phyloP scores from a whole-genome alignment of 768 basidiomycete species.

The Rhodotorula kratochvilovae region DNA sequence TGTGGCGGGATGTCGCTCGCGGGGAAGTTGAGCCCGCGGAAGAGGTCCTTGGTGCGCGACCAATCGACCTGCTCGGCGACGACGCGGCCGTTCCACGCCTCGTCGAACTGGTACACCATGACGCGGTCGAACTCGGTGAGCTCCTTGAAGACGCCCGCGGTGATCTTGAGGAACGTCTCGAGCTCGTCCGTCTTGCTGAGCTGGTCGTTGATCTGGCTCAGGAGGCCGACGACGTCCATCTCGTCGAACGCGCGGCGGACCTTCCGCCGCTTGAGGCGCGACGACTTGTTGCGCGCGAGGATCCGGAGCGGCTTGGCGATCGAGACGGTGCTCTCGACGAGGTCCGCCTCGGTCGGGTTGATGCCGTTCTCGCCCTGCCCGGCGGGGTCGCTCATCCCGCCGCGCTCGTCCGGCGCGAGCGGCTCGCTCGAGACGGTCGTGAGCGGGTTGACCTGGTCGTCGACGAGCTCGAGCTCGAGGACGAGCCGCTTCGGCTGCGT shows the following conservation, averaged over 20 bases:
- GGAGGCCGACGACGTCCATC: conserved; percentile 74
- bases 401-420: conserved; percentile 21
- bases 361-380: conserved; percentile 38
- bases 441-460: conserved; percentile 65
- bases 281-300: conserved; percentile 56
- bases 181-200: conserved; percentile 63
- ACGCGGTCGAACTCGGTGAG: conserved; percentile 76
- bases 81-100: conserved; percentile 48
- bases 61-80: conserved; percentile 77
- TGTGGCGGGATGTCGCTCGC: conserved; percentile 55
- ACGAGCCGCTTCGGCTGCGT: conserved; percentile 46
- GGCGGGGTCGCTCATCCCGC: conserved; percentile 14
- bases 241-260: conserved; percentile 49
- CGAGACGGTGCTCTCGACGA: conserved; percentile 58
- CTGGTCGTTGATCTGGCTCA: conserved; percentile 76
- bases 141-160: conserved; percentile 69
- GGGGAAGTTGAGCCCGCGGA: conserved; percentile 67
- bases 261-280: conserved; percentile 2
- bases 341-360: conserved; percentile 38
- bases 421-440: conserved; percentile 43
- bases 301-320: conserved; percentile 65
- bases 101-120: conserved; percentile 58
- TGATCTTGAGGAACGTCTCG: conserved; percentile 61
- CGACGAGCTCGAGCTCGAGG: conserved; percentile 75
- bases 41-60: conserved; percentile 67